Conservation (phyloP, 768 basidiomycete genomes). For the Tricholomella constricta region DNA sequence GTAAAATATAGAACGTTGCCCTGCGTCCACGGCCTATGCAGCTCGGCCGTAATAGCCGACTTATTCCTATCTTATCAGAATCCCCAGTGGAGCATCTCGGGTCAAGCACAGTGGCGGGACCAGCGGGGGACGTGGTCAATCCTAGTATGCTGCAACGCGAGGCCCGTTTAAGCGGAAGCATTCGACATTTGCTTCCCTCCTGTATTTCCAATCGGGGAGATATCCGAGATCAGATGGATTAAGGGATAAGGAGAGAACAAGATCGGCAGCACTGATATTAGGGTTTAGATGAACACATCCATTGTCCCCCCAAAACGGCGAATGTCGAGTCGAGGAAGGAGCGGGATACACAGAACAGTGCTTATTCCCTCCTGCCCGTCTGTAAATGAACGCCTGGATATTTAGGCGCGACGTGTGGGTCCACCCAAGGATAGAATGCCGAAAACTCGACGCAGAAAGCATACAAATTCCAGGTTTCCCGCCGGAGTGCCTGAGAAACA, state of each 20-base stretch:
- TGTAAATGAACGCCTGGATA: background rate
- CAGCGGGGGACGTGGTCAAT: background rate
- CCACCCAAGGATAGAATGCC: background rate
- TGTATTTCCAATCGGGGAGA: background rate
- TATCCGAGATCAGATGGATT: slow-evolving; percentile 8
- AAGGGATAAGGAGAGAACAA: background rate
- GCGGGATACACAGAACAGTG: background rate
- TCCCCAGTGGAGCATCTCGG: slow-evolving; percentile 4
- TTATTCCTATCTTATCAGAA: slow-evolving; percentile 7
- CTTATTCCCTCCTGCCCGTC: background rate
- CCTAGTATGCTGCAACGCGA: background rate
- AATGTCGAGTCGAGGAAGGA: background rate
- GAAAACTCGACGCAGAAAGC: background rate
- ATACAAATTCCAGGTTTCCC: background rate
- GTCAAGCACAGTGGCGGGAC: slow-evolving; percentile 3
- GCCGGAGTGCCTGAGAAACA: background rate
- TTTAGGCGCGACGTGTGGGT: slow-evolving; percentile 2
- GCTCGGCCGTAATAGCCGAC: slow-evolving; percentile 25
- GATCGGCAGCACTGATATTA: slow-evolving; percentile 4
- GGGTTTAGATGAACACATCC: background rate
- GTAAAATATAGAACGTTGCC: slow-evolving; percentile 8
- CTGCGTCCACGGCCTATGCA: slow-evolving; percentile 1
- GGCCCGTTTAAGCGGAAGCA: slow-evolving; percentile 1
- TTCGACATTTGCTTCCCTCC: background rate
- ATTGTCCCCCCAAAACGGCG: slow-evolving; percentile 11